Evolutionary conservation across 73 alveolate species (phyloP), one percentile per base, ranked within the genome.

Genomic region (Paramecium sexaurelia): DNA sequence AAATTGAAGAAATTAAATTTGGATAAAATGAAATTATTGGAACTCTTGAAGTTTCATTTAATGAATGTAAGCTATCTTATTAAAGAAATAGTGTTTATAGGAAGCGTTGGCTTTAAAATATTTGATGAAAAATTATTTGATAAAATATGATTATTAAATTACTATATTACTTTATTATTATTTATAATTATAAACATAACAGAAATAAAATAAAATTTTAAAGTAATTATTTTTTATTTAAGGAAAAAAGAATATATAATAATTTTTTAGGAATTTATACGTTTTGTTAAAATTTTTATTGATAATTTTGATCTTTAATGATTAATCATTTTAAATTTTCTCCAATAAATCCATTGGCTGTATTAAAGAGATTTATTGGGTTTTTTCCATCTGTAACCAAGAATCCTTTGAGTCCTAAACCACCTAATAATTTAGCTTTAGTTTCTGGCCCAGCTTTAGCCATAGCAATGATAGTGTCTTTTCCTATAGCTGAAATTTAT

Each of bases 391-490:
- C 97, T 93, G 94, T 96, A 56, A 96, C 95, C 96, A 96, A 55
- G 92, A 95, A 96, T 7, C 98, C 98, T 67, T 93, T 75, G 66
- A 96, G 85, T 26, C 98, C 98, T 17, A 95, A 93, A 20, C 97
- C 92, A 39, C 90, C 85, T 20, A 96, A 95, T 33, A 96, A 82
- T 67, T 95, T 91, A 40, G 98, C 98, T 84, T 96, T 93, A 11
- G 94, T 92, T 57, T 96, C 98, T 24, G 98, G 98, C 20, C 98
- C 98, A 69, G 97, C 97, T 67, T 85, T 96, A 20, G 98, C 91
- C 94, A 96, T 95, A 19, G 97, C 92, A 10, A 96, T 95, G 9
- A 96, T 87, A 17, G 98, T 96, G 20, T 95, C 95, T 61, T 83
- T 91, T 55, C 98, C 98, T 41, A 96, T 57, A 33, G 96, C 88